Evolutionary conservation across 2,329 filamentous ascomycete species (phyloP).

Genomic region (Apiospora pterosperma): DNA sequence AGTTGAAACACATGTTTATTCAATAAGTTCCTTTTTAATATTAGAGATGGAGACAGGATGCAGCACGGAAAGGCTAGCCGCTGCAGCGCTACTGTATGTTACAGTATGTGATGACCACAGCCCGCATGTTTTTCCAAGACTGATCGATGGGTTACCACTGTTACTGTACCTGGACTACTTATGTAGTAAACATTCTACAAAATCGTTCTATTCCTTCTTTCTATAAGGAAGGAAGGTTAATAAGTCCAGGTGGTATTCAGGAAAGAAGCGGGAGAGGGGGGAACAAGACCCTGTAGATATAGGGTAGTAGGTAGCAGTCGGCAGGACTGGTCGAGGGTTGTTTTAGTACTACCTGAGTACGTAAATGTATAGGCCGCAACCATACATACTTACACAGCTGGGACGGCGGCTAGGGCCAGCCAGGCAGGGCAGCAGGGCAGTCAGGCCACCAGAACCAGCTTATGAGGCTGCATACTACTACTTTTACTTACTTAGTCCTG

Average conservation of each 20-base stretch:
- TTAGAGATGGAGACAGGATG: not conserved
- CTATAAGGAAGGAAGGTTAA: not conserved
- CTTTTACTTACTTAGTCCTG: too few relatives aligned
- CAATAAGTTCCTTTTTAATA: not conserved
- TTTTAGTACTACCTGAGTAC: too few relatives aligned
- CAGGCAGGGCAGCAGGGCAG: not conserved
- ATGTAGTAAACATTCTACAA: not conserved
- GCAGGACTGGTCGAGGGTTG: too few relatives aligned
- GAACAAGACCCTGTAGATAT: not conserved
- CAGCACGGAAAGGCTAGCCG: not conserved
- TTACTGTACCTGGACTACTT: not conserved
- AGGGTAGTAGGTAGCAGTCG: too few relatives aligned
- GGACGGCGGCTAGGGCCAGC: not conserved
- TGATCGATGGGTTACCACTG: not conserved
- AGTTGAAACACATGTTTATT: not conserved
- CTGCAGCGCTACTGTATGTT: not conserved
- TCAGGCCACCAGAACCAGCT: not conserved
- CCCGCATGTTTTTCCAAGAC: not conserved
- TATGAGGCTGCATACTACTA: not conserved
- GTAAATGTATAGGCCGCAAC: too few relatives aligned
- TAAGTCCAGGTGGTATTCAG: not conserved
- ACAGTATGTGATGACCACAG: not conserved
- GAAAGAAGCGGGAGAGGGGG: not conserved
- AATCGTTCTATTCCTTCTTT: not conserved
- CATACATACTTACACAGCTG: too few relatives aligned